phyloP scores from a whole-genome alignment of 2,329 filamentous ascomycete genomes.

The Dendryphion nanum region DNA sequence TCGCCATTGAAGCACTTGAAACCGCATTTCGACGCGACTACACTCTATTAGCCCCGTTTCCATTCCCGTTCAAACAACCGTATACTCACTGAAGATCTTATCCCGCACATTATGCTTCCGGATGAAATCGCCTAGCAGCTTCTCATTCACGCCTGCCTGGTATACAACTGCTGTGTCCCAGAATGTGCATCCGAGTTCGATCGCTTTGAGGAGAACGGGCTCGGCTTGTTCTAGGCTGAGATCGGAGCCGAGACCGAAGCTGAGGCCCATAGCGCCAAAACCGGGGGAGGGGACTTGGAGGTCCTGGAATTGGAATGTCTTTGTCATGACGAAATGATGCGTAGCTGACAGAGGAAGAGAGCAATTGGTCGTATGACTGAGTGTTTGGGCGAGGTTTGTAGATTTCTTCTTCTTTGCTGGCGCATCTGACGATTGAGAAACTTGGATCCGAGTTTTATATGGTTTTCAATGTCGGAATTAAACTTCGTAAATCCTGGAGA shows the following conservation, averaged over 20 bases:
- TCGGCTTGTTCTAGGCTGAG: background rate
- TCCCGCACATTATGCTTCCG: background rate
- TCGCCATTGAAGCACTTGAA: constrained; percentile 2
- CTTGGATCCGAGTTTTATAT: no score
- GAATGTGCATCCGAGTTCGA: constrained; percentile 16
- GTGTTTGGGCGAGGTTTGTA: no score
- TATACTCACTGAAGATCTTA: background rate
- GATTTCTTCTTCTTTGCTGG: no score
- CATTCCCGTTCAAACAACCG: no score
- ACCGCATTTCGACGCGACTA: constrained; percentile 50
- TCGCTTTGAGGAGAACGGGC: constrained; percentile 3
- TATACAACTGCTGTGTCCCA: constrained; percentile 27
- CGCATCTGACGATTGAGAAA: no score
- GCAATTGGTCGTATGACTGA: no score
- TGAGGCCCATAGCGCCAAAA: constrained; percentile 57
- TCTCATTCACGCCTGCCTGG: constrained; percentile 48
- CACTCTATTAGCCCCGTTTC: constrained; percentile 50
- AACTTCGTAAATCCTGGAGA: no score
- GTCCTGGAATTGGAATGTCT: constrained; percentile 19
- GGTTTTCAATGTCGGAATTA: no score
- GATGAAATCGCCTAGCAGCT: constrained; percentile 31
- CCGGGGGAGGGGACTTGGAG: constrained; percentile 49
- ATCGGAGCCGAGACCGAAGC: constrained; percentile 43
- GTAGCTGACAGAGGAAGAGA: no score
- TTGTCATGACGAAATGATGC: no score